Conservation (phyloP, 805 yeast species). For the Candida khao-thaluensis region DNA sequence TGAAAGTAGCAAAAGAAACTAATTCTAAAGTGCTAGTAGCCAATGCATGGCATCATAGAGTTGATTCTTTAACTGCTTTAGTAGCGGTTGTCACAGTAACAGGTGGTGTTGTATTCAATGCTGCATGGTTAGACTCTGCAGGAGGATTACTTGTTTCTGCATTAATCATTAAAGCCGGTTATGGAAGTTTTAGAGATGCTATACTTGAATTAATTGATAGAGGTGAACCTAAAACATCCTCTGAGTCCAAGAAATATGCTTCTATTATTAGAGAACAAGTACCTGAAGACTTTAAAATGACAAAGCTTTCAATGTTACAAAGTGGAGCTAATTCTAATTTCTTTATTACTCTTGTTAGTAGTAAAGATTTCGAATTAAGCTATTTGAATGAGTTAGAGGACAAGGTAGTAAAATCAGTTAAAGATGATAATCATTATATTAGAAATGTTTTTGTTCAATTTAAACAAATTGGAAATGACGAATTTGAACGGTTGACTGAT, state of each 20-base stretch:
- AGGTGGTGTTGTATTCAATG: constrained; percentile 73
- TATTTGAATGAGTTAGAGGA: constrained; percentile 33
- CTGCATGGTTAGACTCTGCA: constrained; percentile 85
- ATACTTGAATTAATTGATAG: constrained; percentile 77
- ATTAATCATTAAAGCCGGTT: constrained; percentile 81
- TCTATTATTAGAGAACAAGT: constrained; percentile 33
- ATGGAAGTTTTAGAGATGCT: constrained; percentile 66
- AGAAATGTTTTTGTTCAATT: constrained; percentile 32
- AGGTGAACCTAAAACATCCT: constrained; percentile 53
- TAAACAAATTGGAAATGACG: constrained; percentile 7
- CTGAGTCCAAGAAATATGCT: constrained; percentile 45
- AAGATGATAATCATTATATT: constrained; percentile 40
- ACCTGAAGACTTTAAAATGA: constrained; percentile 30
- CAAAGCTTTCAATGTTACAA: constrained; percentile 47
- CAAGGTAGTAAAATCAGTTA: constrained; percentile 34
- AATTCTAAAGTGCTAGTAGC: constrained; percentile 91
- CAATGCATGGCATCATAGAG: constrained; percentile 98
- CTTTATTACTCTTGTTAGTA: constrained; percentile 27
- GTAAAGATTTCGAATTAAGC: constrained; percentile 22
- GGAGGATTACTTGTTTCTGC: constrained; percentile 88
- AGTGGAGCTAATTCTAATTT: constrained; percentile 59
- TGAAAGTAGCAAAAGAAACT: constrained; percentile 70
- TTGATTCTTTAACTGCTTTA: constrained; percentile 86
- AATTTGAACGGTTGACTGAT: constrained; percentile 7
- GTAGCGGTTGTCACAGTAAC: constrained; percentile 89